Conservation (phyloP, 2,329 filamentous ascomycete genomes). For the Cercospora zeae-maydis region DNA sequence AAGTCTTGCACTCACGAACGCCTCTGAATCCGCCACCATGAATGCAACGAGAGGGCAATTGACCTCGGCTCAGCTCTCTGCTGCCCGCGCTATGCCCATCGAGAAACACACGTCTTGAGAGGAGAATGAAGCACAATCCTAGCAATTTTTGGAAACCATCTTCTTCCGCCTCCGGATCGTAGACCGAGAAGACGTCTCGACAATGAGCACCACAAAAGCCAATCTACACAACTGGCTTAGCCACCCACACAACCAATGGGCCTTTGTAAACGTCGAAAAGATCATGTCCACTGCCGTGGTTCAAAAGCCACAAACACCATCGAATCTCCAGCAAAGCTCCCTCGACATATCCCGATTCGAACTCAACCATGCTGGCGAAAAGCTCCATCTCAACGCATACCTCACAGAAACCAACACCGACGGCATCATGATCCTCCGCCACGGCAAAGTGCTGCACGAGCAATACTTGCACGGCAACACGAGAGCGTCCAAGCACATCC, state of each 20-base stretch:
- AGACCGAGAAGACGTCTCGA: not conserved
- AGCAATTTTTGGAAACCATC: not conserved
- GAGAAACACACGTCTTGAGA: too few relatives aligned
- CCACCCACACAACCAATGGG: conserved; percentile 23
- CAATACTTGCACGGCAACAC: conserved; percentile 24
- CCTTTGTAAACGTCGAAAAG: conserved; percentile 27
- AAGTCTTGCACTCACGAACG: not conserved
- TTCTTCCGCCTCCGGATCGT: too few relatives aligned
- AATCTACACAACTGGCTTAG: conserved; percentile 26
- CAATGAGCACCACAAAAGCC: conserved; percentile 1
- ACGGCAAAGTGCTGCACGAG: conserved; percentile 24
- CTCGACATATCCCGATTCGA: conserved; percentile 17
- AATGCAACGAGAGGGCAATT: not conserved
- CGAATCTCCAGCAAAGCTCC: not conserved
- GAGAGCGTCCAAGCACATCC: conserved; percentile 22
- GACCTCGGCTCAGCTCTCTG: not conserved
- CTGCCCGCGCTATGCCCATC: not conserved
- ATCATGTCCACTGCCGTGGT: conserved; percentile 20
- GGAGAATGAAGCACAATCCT: not conserved
- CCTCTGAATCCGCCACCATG: not conserved
- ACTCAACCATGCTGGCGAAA: conserved; percentile 11
- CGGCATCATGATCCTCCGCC: conserved; percentile 26
- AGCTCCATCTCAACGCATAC: conserved; percentile 16
- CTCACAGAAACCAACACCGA: conserved; percentile 22
- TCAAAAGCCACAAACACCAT: conserved; percentile 7